Base-by-base conservation (phyloP, 257 asterid species). In the Striga asiatica region DNA sequence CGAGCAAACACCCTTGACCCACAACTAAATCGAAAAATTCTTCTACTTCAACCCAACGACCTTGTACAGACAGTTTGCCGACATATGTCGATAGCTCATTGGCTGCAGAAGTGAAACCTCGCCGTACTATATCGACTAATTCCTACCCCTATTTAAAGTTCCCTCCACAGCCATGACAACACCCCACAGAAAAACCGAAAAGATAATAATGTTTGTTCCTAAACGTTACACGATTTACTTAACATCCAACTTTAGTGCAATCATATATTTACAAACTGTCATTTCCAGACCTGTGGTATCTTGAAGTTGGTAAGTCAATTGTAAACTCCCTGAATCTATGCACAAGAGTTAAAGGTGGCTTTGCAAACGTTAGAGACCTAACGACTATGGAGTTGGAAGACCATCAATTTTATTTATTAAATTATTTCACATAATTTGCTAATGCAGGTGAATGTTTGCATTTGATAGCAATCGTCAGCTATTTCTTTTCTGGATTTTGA, bases 391-490 rank as follows among this genome's bases (percentile, higher is more conserved):
- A 91, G 70, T 64, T 87, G 68, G 98, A 91, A 76, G 98, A 91
- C 74, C 97, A 91, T 73, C 98, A 91, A 68, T 97, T 87, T 35
- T 87, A 97, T 61, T 91, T 87, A 82, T 91, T 91, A n/a, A n/a
- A n/a, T n/a, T n/a, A n/a, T n/a, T n/a, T n/a, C n/a, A n/a, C n/a
- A n/a, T n/a, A n/a, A n/a, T n/a, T n/a, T n/a, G n/a, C n/a, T n/a
- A n/a, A n/a, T n/a, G n/a, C n/a, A n/a, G n/a, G n/a, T n/a, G n/a
- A n/a, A n/a, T n/a, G n/a, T n/a, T n/a, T n/a, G n/a, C n/a, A n/a
- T n/a, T n/a, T n/a, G n/a, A n/a, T n/a, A n/a, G n/a, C n/a, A n/a
- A n/a, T n/a, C n/a, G n/a, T n/a, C n/a, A n/a, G n/a, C n/a, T n/a
- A n/a, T n/a, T n/a, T n/a, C n/a, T n/a, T n/a, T n/a, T n/a, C n/a